Evolutionary conservation across 345 rosid genomes (phyloP).

Genomic region (Sisymbrium irio): DNA sequence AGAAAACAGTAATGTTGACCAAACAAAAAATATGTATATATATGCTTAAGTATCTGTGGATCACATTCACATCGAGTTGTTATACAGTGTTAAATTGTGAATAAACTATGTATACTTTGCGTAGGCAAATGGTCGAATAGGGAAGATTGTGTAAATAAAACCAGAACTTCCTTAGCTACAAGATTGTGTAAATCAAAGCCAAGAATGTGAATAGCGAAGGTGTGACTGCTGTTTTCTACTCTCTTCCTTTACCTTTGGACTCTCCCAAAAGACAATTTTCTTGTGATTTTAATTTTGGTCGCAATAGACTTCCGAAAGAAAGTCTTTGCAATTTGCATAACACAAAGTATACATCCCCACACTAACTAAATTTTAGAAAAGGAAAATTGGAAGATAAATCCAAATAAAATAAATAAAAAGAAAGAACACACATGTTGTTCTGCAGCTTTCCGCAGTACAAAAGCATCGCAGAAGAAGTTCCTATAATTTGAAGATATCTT

Average conservation of each 20-base stretch:
- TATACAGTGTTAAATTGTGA: neutral
- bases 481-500: neutral
- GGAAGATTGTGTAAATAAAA: too few species aligned
- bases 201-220: slow-evolving; percentile 17
- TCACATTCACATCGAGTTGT: neutral
- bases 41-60: neutral
- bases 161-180: neutral
- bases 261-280: slow-evolving; percentile 15
- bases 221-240: slow-evolving; percentile 2
- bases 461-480: slow-evolving; percentile 12
- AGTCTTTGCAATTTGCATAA: neutral
- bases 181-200: slow-evolving; percentile 24
- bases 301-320: neutral
- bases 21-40: neutral
- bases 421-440: slow-evolving; percentile 9
- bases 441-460: slow-evolving; percentile 23
- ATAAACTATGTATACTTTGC: neutral
- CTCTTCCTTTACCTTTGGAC: slow-evolving; percentile 7
- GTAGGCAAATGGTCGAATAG: neutral
- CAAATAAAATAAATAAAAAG: neutral
- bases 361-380: neutral
- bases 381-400: neutral
- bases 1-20: neutral
- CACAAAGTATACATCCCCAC: too few species aligned
- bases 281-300: slow-evolving; percentile 13